Percentiles rank a stretch among this genome's conserved stretches.
phyloP scores from a whole-genome alignment of 371 early-diverging fungal species.

The Mucor sp. region DNA sequence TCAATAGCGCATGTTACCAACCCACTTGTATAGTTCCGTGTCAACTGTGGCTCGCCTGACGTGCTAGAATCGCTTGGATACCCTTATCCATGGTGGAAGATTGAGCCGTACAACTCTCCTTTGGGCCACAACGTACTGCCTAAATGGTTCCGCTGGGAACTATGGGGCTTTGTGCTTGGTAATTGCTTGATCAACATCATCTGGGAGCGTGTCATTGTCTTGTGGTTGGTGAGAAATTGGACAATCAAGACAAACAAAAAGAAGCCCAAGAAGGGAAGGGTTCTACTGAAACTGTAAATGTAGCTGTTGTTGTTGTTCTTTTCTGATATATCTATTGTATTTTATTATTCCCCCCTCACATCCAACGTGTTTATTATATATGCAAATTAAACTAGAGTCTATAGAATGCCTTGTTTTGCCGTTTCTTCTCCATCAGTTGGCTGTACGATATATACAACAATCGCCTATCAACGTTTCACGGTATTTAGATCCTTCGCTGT shows the following conservation, averaged over 20 bases:
- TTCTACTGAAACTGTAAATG: conserved; percentile 31
- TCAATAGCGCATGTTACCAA: background rate
- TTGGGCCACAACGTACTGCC: conserved; percentile 74
- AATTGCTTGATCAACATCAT: conserved; percentile 41
- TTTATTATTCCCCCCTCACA: background rate
- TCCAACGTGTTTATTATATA: background rate
- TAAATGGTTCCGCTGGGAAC: conserved; percentile 50
- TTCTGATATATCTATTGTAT: background rate
- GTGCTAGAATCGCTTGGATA: conserved; percentile 48
- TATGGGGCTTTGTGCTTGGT: conserved; percentile 48
- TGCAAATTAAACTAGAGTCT: background rate
- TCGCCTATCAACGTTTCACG: background rate
- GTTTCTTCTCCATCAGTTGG: too few species aligned
- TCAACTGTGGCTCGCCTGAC: conserved; percentile 68
- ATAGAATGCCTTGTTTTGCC: background rate
- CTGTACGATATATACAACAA: too few species aligned
- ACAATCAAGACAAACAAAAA: conserved; percentile 21
- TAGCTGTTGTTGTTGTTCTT: background rate
- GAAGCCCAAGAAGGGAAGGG: conserved; percentile 28
- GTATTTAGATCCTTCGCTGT: background rate
- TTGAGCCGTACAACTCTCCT: conserved; percentile 57
- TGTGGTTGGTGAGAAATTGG: conserved; percentile 52
- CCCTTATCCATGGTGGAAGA: conserved; percentile 35
- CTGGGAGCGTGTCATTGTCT: conserved; percentile 60
- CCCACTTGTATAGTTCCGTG: conserved; percentile 43